Base-by-base conservation (phyloP, 2,329 filamentous ascomycete species). In the Paracoccidioides brasiliensis region DNA sequence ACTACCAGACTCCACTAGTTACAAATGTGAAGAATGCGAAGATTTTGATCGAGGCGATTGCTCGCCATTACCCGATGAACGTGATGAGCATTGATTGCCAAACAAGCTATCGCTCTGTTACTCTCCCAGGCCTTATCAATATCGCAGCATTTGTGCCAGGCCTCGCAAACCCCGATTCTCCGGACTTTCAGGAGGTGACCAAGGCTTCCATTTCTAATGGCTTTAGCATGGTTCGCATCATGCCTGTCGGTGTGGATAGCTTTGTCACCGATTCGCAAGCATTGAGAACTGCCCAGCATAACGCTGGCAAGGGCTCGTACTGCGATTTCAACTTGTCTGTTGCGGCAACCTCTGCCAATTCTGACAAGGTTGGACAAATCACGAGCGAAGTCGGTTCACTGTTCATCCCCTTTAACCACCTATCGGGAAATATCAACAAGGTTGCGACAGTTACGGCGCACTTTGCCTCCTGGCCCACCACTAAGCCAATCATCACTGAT, bases 11-110 rank as follows among this genome's bases (percentile, higher is more conserved):
- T 55, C 93, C 93, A 57, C 77, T 98, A 58, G 91, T 98, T 15
- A 98, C 93, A 55, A 98, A 98, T 66, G 93, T 98, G 71, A 98
- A 98, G 81, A 97, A 96, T 68, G 93, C 93, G 57, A 98, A 97
- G 79, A 88, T 98, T 57, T 75, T 98, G 53, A 85, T 98, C 54
- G 93, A 98, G 74, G 93, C 91, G 28, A 88, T 98, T 61, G 84
- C 90, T 56, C 84, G 91, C 57, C 86, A 94, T 70, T 95, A 89
- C 67, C 84, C 90, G 62, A 79, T 98, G 54, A 83, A 88, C 41
- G 83, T 98, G 56, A 82, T 83, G 67, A 85, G 83, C 61, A 83
- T 90, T 56, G 93, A 98, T 73, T 95, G 85, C 73, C 90, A 95
- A 76, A 91, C 89, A 49, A 96, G 93, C 73, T 86, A 90, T 69